Percentiles rank a stretch among this genome's conserved stretches.
Evolutionary conservation across 2,329 filamentous ascomycete genomes (phyloP).

Genomic region (Exophiala oligosperma): DNA sequence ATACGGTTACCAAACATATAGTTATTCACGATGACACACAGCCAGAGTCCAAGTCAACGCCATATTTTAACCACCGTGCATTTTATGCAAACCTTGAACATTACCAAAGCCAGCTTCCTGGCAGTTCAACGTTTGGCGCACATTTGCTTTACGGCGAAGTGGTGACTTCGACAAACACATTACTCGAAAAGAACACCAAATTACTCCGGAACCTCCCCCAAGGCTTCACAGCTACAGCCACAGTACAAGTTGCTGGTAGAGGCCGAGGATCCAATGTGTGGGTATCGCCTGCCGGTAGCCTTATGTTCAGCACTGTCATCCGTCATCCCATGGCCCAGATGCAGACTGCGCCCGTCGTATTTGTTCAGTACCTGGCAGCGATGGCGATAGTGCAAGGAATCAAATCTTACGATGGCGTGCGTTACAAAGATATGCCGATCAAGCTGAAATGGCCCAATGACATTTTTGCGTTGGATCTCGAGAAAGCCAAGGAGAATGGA

Average conservation of each 20-base stretch:
- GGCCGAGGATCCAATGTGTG: constrained; percentile 92
- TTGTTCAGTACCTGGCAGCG: constrained; percentile 89
- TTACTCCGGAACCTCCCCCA: constrained; percentile 74
- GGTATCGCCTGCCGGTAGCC: constrained; percentile 81
- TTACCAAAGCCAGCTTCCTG: constrained; percentile 57
- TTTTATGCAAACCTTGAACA: constrained; percentile 72
- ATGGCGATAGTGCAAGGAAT: constrained; percentile 85
- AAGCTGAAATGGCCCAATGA: constrained; percentile 98
- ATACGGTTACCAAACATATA: constrained; percentile 69
- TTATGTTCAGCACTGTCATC: constrained; percentile 87
- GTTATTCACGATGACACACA: constrained; percentile 68
- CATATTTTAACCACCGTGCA: constrained; percentile 79
- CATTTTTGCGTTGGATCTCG: constrained; percentile 71
- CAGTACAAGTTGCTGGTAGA: constrained; percentile 81
- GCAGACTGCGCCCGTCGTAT: constrained; percentile 75
- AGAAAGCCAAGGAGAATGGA: constrained; percentile 22
- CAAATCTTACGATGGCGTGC: constrained; percentile 69
- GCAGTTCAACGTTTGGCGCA: constrained; percentile 66
- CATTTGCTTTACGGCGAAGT: constrained; percentile 85
- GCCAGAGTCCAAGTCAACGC: constrained; percentile 72
- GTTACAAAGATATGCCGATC: constrained; percentile 73
- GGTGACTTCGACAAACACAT: constrained; percentile 88
- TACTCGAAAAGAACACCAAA: constrained; percentile 87
- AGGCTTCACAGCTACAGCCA: constrained; percentile 86
- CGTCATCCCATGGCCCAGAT: constrained; percentile 76